Evolutionary conservation across 129 eudicot species (phyloP).

Genomic region (Rutidosis leptorrhynchoides): DNA sequence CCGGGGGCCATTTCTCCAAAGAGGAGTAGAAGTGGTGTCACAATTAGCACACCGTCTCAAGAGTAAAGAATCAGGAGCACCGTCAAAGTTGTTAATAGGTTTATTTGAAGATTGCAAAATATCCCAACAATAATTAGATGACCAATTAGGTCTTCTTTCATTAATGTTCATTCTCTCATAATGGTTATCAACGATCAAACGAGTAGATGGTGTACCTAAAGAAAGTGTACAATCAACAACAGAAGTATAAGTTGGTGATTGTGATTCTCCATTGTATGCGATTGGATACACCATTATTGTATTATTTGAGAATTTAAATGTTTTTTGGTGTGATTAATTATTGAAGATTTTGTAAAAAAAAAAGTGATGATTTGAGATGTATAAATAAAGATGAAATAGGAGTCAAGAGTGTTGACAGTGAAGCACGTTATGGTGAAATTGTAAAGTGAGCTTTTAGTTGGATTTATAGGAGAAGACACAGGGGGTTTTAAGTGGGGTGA

Average conservation of each 20-base stretch:
- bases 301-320: not conserved
- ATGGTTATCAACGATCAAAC: constrained; percentile 28
- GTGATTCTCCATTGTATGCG: constrained; percentile 27
- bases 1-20: constrained; percentile 96
- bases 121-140: constrained; percentile 75
- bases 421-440: constrained; percentile 47
- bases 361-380: constrained; percentile 13
- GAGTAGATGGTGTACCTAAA: constrained; percentile 79
- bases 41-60: constrained; percentile 91
- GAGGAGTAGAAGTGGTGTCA: constrained; percentile 97
- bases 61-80: constrained; percentile 40
- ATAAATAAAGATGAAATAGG: constrained; percentile 44
- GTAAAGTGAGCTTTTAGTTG: constrained; percentile 22
- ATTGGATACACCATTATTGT: constrained; percentile 19
- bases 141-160: constrained; percentile 42
- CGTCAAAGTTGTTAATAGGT: constrained; percentile 27
- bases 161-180: constrained; percentile 1
- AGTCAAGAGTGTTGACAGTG: constrained; percentile 50
- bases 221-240: constrained; percentile 97
- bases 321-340: not conserved
- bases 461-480: constrained; percentile 19
- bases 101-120: constrained; percentile 45
- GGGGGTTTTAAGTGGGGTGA: constrained; percentile 4
- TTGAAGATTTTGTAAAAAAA: constrained; percentile 27
- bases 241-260: constrained; percentile 43